Conservation (phyloP, 306 rosid genomes). For the Castanea sativa region DNA sequence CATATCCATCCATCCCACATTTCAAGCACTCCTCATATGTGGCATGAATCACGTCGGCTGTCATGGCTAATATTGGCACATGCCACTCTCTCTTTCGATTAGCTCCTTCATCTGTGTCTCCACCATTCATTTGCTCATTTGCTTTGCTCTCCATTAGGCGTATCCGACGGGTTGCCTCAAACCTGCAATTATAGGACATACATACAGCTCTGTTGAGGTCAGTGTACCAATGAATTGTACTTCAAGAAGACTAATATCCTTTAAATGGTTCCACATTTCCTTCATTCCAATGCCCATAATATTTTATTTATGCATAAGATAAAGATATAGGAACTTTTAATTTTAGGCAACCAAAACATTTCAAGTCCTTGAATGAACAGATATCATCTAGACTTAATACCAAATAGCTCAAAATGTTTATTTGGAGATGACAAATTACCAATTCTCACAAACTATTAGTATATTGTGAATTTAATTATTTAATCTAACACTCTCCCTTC, state of each 20-base stretch:
- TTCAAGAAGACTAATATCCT: neutral
- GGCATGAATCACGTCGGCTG: conserved; percentile 95
- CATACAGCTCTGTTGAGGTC: neutral
- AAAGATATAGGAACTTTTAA: neutral
- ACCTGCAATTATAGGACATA: conserved; percentile 42
- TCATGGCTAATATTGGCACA: conserved; percentile 89
- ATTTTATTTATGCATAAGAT: neutral
- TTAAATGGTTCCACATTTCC: neutral
- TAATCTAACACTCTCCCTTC: no score
- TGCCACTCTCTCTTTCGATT: conserved; percentile 49
- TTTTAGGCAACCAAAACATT: neutral
- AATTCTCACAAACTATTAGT: no score
- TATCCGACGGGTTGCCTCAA: conserved; percentile 76
- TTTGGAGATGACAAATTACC: no score
- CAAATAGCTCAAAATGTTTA: neutral
- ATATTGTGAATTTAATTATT: no score
- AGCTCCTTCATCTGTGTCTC: conserved; percentile 30
- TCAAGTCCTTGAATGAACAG: neutral
- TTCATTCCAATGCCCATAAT: no score
- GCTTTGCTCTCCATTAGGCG: conserved; percentile 71
- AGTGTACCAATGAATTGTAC: neutral
- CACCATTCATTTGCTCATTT: conserved; percentile 47
- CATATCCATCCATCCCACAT: conserved; percentile 96
- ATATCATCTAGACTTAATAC: neutral
- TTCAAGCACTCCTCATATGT: conserved; percentile 78